Evolutionary conservation across 306 rosid genomes (phyloP).

Genomic region (Phaseolus lunatus): DNA sequence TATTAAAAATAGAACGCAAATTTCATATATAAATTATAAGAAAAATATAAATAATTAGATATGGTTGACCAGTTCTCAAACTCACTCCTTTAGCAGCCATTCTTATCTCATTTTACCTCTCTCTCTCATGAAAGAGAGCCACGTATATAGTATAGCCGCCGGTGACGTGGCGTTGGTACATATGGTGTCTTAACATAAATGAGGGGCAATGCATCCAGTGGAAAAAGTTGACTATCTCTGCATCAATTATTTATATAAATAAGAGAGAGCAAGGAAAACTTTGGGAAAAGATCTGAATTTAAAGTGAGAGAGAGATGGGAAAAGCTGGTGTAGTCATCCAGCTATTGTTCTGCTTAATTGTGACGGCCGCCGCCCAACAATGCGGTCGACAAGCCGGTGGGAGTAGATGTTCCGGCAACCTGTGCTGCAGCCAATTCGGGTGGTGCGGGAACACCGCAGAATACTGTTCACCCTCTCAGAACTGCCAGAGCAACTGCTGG

Average conservation of each 20-base stretch:
- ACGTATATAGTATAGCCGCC: conserved; percentile 27
- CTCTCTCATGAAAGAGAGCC: too few relatives aligned
- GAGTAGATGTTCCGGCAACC: conserved; percentile 46
- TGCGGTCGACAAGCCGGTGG: conserved; percentile 67
- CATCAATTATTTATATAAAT: background rate
- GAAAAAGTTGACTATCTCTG: background rate
- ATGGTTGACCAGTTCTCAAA: background rate
- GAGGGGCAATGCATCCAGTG: background rate
- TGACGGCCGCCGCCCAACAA: conserved; percentile 44
- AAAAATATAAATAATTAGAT: too few relatives aligned
- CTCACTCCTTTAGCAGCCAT: background rate
- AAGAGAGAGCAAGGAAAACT: background rate
- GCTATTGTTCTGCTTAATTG: conserved; percentile 14
- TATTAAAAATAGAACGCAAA: too few relatives aligned
- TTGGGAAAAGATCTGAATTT: background rate
- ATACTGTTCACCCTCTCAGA: conserved; percentile 50
- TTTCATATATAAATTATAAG: too few relatives aligned
- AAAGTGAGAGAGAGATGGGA: conserved; percentile 34
- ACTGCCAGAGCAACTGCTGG: conserved; percentile 66
- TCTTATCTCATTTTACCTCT: too few relatives aligned
- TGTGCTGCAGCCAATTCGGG: conserved; percentile 73
- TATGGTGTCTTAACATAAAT: background rate
- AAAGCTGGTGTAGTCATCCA: background rate
- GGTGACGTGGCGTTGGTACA: background rate
- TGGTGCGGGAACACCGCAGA: conserved; percentile 61